Base-by-base conservation (phyloP, 331 rosid species). In the Spiraea crenata region DNA sequence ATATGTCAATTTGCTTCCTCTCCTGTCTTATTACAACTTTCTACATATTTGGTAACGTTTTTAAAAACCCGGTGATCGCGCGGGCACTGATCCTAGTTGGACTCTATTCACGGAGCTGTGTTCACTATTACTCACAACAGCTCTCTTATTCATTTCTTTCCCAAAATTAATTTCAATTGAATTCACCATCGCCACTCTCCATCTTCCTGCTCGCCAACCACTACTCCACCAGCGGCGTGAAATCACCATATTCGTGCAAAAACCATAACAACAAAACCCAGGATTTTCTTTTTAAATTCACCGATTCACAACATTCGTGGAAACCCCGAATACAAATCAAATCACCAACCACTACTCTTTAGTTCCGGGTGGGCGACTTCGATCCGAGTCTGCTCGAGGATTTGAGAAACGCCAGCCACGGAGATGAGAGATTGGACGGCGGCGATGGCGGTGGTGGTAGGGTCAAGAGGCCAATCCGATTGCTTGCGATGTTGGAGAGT, bases 321-420 rank as follows among this genome's bases (percentile, higher is more conserved):
- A n/a, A n/a, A n/a, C n/a, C n/a, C n/a, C n/a, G n/a, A n/a, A n/a
- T n/a, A n/a, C n/a, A n/a, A n/a, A n/a, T n/a, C n/a, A n/a, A 55
- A 11, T 38, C 69, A 6, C 35, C 69, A 10, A 72, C 66, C 0
- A 39, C 67, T 0, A 17, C 48, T 0, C 73, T 34, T 0, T 73
- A 89, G 60, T 90, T 93, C 75, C 79, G 72, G 48, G 80, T 88
- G 38, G 96, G 98, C 5, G 86, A 88, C 20, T 66, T 80, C 4
- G 91, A 83, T 64, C 68, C 72, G 39, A 77, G 46, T 70, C 31
- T 82, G 48, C 48, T 48, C 0, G 86, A 79, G 72, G 86, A 81
- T 42, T 69, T 64, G 67, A 50, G 78, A 56, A 76, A 83, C 62
- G 44, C 19, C 65, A 76, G 70, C n/a, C 66, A 42, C 2, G 51